Evolutionary conservation across 1,139 yeast genomes (phyloP).

Genomic region (Komagataea norvegica): DNA sequence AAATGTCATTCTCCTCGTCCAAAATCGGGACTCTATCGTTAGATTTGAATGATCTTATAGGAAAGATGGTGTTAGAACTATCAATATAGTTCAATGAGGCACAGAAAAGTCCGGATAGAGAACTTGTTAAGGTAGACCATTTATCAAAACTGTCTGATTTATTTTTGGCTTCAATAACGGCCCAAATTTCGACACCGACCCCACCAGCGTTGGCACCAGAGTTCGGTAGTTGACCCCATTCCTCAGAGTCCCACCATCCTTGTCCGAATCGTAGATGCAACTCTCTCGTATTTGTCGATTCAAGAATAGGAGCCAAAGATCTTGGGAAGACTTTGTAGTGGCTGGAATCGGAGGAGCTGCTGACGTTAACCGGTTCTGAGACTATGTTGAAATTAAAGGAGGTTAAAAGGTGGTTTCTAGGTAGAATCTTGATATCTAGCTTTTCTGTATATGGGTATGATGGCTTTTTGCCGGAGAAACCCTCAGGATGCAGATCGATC

Average conservation of each 20-base stretch:
- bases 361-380: constrained; percentile 41
- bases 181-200: constrained; percentile 93
- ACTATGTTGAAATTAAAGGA: constrained; percentile 62
- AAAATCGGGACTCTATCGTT: constrained; percentile 26
- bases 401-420: constrained; percentile 62
- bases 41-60: constrained; percentile 45
- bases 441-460: constrained; percentile 51
- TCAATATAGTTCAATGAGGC: constrained; percentile 92
- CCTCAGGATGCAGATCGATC: too few relatives aligned
- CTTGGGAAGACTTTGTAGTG: constrained; percentile 79
- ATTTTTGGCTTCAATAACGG: constrained; percentile 64
- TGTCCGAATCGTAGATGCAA: constrained; percentile 83
- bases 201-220: constrained; percentile 81
- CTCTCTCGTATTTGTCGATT: constrained; percentile 62
- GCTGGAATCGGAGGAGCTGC: constrained; percentile 27
- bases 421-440: constrained; percentile 60
- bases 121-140: constrained; percentile 72
- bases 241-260: constrained; percentile 92
- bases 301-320: constrained; percentile 72
- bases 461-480: constrained; percentile 8
- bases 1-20: constrained; percentile 35
- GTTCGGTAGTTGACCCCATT: constrained; percentile 80
- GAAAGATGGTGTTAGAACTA: constrained; percentile 70
- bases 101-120: constrained; percentile 88
- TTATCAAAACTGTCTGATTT: constrained; percentile 50